Evolutionary conservation across 2,329 filamentous ascomycete species (phyloP).

Genomic region (Colletotrichum acutatum): DNA sequence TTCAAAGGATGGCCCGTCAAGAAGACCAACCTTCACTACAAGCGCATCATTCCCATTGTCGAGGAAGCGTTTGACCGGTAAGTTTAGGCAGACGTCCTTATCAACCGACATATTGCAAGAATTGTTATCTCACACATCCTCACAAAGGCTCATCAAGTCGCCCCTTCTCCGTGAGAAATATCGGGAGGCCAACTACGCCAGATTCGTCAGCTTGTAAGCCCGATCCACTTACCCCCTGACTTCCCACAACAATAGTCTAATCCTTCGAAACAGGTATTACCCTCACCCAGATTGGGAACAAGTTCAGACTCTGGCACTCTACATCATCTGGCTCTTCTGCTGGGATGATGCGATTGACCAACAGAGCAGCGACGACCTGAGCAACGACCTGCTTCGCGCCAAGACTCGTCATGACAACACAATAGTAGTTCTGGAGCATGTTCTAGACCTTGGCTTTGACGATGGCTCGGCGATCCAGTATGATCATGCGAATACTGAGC

Average conservation of each 20-base stretch:
- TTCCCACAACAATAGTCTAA: background rate
- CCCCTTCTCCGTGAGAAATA: slow-evolving; percentile 19
- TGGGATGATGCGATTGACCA: slow-evolving; percentile 48
- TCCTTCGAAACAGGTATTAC: slow-evolving; percentile 35
- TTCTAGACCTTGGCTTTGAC: slow-evolving; percentile 34
- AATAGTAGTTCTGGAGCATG: slow-evolving; percentile 33
- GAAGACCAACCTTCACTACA: slow-evolving; percentile 39
- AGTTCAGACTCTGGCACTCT: slow-evolving; percentile 41
- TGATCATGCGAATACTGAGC: slow-evolving; percentile 40
- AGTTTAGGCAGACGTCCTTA: background rate
- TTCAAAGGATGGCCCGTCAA: slow-evolving; percentile 41
- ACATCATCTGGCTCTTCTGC: slow-evolving; percentile 44
- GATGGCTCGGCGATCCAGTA: background rate
- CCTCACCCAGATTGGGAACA: slow-evolving; percentile 36
- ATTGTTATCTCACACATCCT: too few species aligned
- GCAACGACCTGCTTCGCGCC: slow-evolving; percentile 40
- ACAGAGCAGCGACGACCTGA: slow-evolving; percentile 41
- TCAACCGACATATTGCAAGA: too few species aligned
- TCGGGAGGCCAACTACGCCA: slow-evolving; percentile 18
- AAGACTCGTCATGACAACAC: slow-evolving; percentile 42
- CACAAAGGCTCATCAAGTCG: slow-evolving; percentile 10
- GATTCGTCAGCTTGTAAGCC: slow-evolving; percentile 28
- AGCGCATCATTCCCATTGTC: slow-evolving; percentile 36
- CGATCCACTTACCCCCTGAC: background rate
- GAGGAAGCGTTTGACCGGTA: slow-evolving; percentile 30